A percentile compares a stretch with the other conserved stretches of the same genome.
phyloP scores from a whole-genome alignment of 2,329 filamentous ascomycete species.

The Fonsecaea erecta region DNA sequence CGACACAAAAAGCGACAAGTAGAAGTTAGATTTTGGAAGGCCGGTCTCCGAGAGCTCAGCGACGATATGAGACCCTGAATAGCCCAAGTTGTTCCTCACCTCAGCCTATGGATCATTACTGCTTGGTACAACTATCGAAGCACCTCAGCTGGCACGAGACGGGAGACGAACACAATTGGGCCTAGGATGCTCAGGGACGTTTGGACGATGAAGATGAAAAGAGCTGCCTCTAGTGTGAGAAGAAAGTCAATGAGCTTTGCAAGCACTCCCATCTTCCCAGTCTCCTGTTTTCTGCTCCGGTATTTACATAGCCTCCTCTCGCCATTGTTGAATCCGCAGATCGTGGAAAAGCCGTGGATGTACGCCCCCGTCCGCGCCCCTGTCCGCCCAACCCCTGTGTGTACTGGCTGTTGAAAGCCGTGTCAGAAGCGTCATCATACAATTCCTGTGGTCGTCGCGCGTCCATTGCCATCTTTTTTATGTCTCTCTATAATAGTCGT shows the following conservation, averaged over 20 bases:
- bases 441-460: not conserved
- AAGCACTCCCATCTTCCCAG: not conserved
- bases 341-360: not conserved
- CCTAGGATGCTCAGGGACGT: not conserved
- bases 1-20: not conserved
- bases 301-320: not conserved
- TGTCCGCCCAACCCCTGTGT: not conserved
- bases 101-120: not conserved
- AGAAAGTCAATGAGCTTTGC: not conserved
- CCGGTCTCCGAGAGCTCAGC: not conserved
- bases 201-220: not conserved
- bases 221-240: not conserved
- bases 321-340: not conserved
- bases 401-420: slow-evolving; percentile 1
- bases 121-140: not conserved
- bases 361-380: not conserved
- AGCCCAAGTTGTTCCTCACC: not conserved
- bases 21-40: not conserved
- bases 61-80: not conserved
- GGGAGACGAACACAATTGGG: not conserved
- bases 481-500: not conserved
- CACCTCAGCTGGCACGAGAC: not conserved
- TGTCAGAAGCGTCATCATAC: not conserved
- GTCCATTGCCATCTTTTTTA: not conserved
- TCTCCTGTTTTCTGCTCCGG: not conserved